phyloP scores from a whole-genome alignment of 2,329 filamentous ascomycete species.

The Penicillium sp. region DNA sequence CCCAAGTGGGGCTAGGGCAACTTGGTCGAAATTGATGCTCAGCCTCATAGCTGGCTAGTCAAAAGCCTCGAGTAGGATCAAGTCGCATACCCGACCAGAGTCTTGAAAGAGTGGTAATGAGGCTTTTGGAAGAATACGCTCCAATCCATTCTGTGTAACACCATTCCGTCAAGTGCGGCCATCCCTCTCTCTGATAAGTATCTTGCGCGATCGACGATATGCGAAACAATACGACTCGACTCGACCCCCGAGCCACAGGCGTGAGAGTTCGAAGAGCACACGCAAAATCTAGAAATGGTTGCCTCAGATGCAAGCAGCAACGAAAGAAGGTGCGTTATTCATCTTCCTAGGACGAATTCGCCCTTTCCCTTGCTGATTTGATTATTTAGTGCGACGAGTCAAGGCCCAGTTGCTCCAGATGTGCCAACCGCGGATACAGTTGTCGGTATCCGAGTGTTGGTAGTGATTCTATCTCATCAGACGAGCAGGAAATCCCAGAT shows the following conservation, averaged over 20 bases:
- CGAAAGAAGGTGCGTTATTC: constrained; percentile 35
- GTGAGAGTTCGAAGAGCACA: constrained; percentile 28
- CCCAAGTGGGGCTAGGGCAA: background rate
- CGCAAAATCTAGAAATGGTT: constrained; percentile 40
- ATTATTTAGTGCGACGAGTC: background rate
- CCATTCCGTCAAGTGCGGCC: background rate
- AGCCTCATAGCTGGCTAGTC: background rate
- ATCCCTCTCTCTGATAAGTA: background rate
- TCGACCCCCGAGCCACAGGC: background rate
- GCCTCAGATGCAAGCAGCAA: constrained; percentile 38
- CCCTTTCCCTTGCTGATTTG: background rate
- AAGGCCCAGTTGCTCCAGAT: background rate
- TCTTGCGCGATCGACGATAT: background rate
- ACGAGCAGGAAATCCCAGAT: background rate
- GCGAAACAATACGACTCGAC: background rate
- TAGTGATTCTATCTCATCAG: background rate
- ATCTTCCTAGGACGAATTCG: too few species aligned
- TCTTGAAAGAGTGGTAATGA: background rate
- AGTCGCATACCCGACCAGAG: background rate
- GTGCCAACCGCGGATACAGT: background rate
- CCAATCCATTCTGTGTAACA: background rate
- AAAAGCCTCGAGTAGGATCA: background rate
- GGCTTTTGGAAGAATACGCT: background rate
- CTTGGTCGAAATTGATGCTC: background rate
- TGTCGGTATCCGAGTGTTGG: background rate